These are phyloP conservation scores for Fusarium secorum DNA, from an alignment of 2,329 filamentous ascomycete species.

Conservation along the genomic window DNA sequence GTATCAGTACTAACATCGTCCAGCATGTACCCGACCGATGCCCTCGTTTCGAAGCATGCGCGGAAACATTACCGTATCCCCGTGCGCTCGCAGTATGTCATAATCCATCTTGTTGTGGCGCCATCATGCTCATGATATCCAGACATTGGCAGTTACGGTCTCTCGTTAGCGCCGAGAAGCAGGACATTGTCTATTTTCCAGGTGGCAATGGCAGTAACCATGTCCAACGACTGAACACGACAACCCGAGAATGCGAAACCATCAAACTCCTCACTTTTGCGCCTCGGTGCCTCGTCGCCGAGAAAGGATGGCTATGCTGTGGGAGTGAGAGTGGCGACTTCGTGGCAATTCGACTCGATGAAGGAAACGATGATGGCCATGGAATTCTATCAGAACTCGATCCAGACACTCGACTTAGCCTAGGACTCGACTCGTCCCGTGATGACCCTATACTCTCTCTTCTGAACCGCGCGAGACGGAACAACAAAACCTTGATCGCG, in stretches of 20 bases:
- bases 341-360: slow-evolving; percentile 73
- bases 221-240: slow-evolving; percentile 74
- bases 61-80: slow-evolving; percentile 73
- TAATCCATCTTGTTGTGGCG: slow-evolving; percentile 32
- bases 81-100: slow-evolving; percentile 69
- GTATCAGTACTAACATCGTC: slow-evolving; percentile 13
- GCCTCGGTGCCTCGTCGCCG: slow-evolving; percentile 88
- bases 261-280: slow-evolving; percentile 75
- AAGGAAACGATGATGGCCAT: slow-evolving; percentile 44
- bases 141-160: slow-evolving; percentile 92
- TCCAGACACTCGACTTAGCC: slow-evolving; percentile 45
- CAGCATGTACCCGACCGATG: slow-evolving; percentile 72
- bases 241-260: slow-evolving; percentile 74
- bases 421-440: slow-evolving; percentile 44
- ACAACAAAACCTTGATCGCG: slow-evolving; percentile 56
- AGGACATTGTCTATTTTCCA: slow-evolving; percentile 85
- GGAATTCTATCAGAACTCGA: slow-evolving; percentile 44
- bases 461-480: slow-evolving; percentile 50
- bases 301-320: slow-evolving; percentile 87
- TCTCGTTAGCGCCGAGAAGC: slow-evolving; percentile 81
- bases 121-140: slow-evolving; percentile 20
- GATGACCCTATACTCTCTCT: slow-evolving; percentile 48
- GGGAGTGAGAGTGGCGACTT: slow-evolving; percentile 91
- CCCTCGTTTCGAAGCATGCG: slow-evolving; percentile 65
- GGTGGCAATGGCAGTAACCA: slow-evolving; percentile 71